Percentiles rank a stretch among this genome's conserved stretches.
These are phyloP conservation scores for Teunomyces cretensis DNA, from an alignment of 805 yeast species.

Conservation along the genomic window DNA sequence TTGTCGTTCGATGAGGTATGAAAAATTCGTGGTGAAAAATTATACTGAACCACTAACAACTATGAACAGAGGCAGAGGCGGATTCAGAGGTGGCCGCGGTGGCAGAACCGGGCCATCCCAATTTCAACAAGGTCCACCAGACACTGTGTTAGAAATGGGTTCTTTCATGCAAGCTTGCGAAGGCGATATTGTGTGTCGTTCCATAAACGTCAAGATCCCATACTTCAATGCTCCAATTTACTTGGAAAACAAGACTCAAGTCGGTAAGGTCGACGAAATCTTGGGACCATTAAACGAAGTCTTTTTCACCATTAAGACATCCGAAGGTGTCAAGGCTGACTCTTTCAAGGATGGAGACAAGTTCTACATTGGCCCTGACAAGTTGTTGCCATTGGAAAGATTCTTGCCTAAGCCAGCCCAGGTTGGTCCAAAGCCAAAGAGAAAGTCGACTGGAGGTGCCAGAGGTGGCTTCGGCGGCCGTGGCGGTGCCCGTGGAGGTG, in stretches of 20 bases:
- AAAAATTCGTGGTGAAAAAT: slow-evolving; percentile 8
- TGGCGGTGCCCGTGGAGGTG: slow-evolving; percentile 25
- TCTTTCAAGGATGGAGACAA: slow-evolving; percentile 96
- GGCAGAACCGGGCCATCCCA: slow-evolving; percentile 69
- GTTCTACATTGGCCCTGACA: slow-evolving; percentile 93
- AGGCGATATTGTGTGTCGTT: slow-evolving; percentile 95
- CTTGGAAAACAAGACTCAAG: slow-evolving; percentile 91
- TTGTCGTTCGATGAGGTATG: slow-evolving; percentile 10
- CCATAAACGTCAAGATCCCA: slow-evolving; percentile 91
- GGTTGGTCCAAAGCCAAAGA: slow-evolving; percentile 78
- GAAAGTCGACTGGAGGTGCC: slow-evolving; percentile 62
- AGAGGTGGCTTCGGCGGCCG: slow-evolving; percentile 39
- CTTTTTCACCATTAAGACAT: slow-evolving; percentile 93
- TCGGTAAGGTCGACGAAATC: slow-evolving; percentile 98
- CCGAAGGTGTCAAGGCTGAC: slow-evolving; percentile 92
- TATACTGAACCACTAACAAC: slow-evolving; percentile 5
- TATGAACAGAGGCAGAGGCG: slow-evolving; percentile 75
- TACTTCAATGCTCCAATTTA: slow-evolving; percentile 98
- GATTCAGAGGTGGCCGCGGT: slow-evolving; percentile 65
- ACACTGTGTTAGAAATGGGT: slow-evolving; percentile 92
- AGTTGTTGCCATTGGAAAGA: slow-evolving; percentile 92
- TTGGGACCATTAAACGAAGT: slow-evolving; percentile 97
- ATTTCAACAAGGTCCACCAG: slow-evolving; percentile 93
- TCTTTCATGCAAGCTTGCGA: slow-evolving; percentile 88
- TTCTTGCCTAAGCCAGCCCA: slow-evolving; percentile 95